These are phyloP conservation scores for Drechslera avenae DNA, from an alignment of 2,329 filamentous ascomycete genomes.

Conservation along the genomic window DNA sequence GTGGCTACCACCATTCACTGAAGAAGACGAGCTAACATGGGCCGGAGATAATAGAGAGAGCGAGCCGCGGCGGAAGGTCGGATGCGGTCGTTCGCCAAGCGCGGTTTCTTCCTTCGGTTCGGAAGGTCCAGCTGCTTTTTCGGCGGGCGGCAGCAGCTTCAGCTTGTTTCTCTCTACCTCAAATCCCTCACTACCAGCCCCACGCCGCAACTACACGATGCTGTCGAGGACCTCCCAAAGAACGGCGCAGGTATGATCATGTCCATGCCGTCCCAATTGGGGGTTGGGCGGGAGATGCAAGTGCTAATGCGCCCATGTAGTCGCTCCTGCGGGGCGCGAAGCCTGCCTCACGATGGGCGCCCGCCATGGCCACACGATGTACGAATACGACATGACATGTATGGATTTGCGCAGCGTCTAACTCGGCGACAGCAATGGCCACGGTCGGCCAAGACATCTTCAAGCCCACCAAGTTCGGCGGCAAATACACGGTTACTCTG, in stretches of 20 bases:
- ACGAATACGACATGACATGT: conserved; percentile 37
- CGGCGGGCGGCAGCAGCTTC: conserved; percentile 40
- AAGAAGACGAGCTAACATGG: background rate
- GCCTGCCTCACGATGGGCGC: conserved; percentile 55
- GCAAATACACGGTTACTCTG: conserved; percentile 98
- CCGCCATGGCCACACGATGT: conserved; percentile 61
- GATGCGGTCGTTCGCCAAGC: conserved; percentile 40
- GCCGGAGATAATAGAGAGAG: conserved; percentile 9
- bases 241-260: conserved; percentile 56
- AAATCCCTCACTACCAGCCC: conserved; percentile 44
- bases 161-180: conserved; percentile 40
- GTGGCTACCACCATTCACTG: too few relatives aligned
- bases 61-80: conserved; percentile 26
- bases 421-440: conserved; percentile 43
- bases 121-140: conserved; percentile 36
- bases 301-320: conserved; percentile 48
- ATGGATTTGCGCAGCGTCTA: conserved; percentile 12
- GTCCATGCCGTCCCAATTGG: conserved; percentile 32
- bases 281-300: conserved; percentile 1
- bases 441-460: conserved; percentile 94
- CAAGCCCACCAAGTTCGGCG: conserved; percentile 98
- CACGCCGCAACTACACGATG: conserved; percentile 46
- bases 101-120: conserved; percentile 25
- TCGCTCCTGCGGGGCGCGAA: conserved; percentile 62
- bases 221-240: conserved; percentile 52